These are phyloP conservation scores for Termitomyces eurrhizus DNA, from an alignment of 768 basidiomycete species.

Conservation along the genomic window DNA sequence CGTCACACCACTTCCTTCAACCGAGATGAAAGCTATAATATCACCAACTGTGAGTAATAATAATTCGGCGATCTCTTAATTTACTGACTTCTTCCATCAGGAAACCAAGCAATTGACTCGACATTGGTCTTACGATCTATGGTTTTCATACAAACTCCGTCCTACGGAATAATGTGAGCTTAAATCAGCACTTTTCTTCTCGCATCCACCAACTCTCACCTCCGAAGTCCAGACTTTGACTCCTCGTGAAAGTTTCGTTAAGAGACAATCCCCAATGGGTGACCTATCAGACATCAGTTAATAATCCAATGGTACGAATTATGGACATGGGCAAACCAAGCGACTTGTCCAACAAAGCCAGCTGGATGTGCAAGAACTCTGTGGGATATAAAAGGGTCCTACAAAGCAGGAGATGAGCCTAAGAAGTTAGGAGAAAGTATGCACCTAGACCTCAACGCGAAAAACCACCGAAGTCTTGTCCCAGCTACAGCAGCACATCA, in stretches of 20 bases:
- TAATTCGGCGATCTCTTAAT: neutral
- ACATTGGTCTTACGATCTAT: slow-evolving; percentile 54
- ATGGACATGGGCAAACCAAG: slow-evolving; percentile 38
- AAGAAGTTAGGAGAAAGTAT: neutral
- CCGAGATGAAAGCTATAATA: slow-evolving; percentile 60
- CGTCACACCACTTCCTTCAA: slow-evolving; percentile 58
- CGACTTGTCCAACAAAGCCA: slow-evolving; percentile 75
- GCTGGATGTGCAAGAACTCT: slow-evolving; percentile 62
- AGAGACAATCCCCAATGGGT: slow-evolving; percentile 53
- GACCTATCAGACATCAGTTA: slow-evolving; percentile 39
- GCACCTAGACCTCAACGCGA: slow-evolving; percentile 46
- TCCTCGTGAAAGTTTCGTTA: slow-evolving; percentile 62
- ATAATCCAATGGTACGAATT: neutral
- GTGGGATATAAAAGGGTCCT: slow-evolving; percentile 59
- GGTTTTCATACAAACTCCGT: slow-evolving; percentile 64
- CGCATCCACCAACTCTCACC: slow-evolving; percentile 30
- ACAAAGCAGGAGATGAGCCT: neutral
- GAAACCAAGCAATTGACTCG: slow-evolving; percentile 68
- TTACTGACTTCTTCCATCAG: slow-evolving; percentile 51
- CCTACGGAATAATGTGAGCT: slow-evolving; percentile 29
- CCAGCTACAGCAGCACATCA: slow-evolving; percentile 43
- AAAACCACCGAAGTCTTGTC: slow-evolving; percentile 68
- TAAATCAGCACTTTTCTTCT: slow-evolving; percentile 3
- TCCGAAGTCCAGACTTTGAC: slow-evolving; percentile 72
- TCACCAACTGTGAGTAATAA: slow-evolving; percentile 1